Conservation (phyloP, 106 monocot species). For the Allium sativum region DNA sequence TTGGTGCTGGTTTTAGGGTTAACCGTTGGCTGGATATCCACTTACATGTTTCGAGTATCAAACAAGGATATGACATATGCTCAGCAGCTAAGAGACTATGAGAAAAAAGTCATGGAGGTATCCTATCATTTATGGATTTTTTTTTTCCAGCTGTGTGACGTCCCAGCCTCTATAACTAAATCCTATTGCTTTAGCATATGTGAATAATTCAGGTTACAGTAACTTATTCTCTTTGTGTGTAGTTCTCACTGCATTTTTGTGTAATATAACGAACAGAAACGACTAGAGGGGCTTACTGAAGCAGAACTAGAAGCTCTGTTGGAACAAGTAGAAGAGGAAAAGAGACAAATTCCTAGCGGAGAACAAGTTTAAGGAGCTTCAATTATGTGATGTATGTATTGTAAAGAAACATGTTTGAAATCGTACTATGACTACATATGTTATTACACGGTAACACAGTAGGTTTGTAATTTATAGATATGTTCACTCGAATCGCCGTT, state of each 20-base stretch:
- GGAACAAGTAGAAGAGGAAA: slow-evolving; percentile 93
- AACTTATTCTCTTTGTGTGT: background rate
- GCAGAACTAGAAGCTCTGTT: slow-evolving; percentile 65
- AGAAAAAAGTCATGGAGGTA: slow-evolving; percentile 97
- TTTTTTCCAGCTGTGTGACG: no score
- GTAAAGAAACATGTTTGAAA: no score
- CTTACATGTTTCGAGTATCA: slow-evolving; percentile 89
- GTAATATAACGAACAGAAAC: slow-evolving; percentile 33
- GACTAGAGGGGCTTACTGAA: slow-evolving; percentile 73
- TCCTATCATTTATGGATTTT: background rate
- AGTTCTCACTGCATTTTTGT: background rate
- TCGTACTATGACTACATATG: no score
- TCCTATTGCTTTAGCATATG: background rate
- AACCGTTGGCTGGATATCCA: slow-evolving; percentile 90
- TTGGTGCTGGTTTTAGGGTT: slow-evolving; percentile 77
- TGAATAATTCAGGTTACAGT: background rate
- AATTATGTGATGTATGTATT: no score
- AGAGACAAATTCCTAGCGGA: slow-evolving; percentile 23
- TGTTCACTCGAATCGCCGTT: no score
- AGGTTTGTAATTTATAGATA: no score
- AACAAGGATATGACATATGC: slow-evolving; percentile 99
- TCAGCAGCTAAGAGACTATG: slow-evolving; percentile 81
- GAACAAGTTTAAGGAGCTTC: slow-evolving; percentile 2
- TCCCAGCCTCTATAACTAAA: no score
- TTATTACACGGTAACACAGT: no score